Evolutionary conservation across 805 yeast genomes (phyloP), one percentile per base, ranked within the genome.

Genomic region (Sugiyamaella lignohabitans): DNA sequence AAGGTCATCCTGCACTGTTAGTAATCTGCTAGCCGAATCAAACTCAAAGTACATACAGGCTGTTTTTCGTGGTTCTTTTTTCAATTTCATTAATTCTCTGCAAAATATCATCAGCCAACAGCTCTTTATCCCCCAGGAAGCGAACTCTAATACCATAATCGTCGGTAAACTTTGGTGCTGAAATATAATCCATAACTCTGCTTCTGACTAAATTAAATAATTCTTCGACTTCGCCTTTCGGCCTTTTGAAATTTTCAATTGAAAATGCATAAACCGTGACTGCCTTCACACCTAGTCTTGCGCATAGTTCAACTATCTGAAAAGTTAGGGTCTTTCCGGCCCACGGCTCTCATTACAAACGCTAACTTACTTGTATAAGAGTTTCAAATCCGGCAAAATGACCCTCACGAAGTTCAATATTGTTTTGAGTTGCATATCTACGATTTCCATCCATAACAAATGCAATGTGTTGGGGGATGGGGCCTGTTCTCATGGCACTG

Each of bases 401-500:
- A n/a, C 98, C 98, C 55, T 86, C 95, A 51, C 80, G 81, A 29
- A 84, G 66, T 53, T 84, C 87, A 34, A 89, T 72, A 43, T 80
- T 74, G 45, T 75, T 72, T 46, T 71, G 70, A 50, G 76, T 77
- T 1, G 98, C 98, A 65, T 71, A 93, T 45, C 98, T 74, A 53
- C 98, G 75, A 67, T 93, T 93, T 5, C 98, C 98, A 65, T 93
- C 98, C 98, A 93, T 93, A 46, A 94, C 85, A 59, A 93, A 80
- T 0, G 95, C 98, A 37, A 93, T 74, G 66, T 93, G 98, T 47
- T 75, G 73, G 1, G 98, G 98, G 2, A 85, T 78, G 1, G 86
- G 86, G 0, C 95, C 95, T 1, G 94, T 77, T 43, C 71, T 66
- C 56, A 72, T 19, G 49, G 71, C 34, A 53, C 65, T 39, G 68